These are phyloP conservation scores for Exophiala sp. DNA, from an alignment of 2,329 filamentous ascomycete genomes.

Conservation along the genomic window DNA sequence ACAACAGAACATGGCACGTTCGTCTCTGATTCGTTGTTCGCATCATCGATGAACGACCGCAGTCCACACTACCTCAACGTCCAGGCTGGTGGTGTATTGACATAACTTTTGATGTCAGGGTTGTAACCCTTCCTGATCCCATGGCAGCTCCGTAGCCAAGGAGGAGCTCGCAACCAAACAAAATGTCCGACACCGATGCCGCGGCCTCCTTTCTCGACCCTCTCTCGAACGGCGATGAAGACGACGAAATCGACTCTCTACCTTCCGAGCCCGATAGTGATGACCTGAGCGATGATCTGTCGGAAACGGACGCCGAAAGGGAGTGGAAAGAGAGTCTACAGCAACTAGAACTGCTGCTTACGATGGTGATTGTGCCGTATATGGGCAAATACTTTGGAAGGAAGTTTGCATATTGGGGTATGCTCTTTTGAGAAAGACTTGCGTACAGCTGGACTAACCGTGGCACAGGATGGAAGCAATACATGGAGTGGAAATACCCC, in stretches of 20 bases:
- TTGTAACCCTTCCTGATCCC: background rate
- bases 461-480: slow-evolving; percentile 72
- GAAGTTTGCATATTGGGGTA: slow-evolving; percentile 95
- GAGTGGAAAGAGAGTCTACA: slow-evolving; percentile 95
- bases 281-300: slow-evolving; percentile 50
- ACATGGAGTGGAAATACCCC: slow-evolving; percentile 90
- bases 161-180: background rate
- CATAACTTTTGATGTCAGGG: background rate
- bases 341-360: slow-evolving; percentile 85
- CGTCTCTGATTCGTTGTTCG: slow-evolving; percentile 1
- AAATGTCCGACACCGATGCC: slow-evolving; percentile 23
- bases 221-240: slow-evolving; percentile 30
- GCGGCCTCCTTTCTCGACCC: slow-evolving; percentile 32
- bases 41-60: background rate
- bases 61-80: background rate
- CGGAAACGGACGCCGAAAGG: slow-evolving; percentile 76
- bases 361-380: slow-evolving; percentile 91
- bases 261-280: slow-evolving; percentile 46
- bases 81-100: background rate
- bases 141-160: slow-evolving; percentile 3
- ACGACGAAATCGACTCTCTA: slow-evolving; percentile 41
- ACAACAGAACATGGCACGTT: background rate
- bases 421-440: slow-evolving; percentile 19
- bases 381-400: slow-evolving; percentile 90
- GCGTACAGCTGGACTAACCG: background rate